phyloP scores from a whole-genome alignment of 2,329 filamentous ascomycete genomes.

The Epichloe festucae region DNA sequence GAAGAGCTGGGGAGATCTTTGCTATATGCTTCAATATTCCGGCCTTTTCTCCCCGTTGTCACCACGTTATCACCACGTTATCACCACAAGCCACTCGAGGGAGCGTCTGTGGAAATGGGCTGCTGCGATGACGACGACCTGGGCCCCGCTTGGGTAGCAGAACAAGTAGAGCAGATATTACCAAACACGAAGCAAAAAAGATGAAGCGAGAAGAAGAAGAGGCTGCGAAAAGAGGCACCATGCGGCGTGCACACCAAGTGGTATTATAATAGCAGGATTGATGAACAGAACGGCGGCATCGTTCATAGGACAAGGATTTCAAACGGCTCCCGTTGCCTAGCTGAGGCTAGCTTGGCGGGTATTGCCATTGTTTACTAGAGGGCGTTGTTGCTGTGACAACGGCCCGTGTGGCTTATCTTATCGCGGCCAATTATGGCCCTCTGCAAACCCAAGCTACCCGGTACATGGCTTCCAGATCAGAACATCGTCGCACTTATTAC shows the following conservation, averaged over 20 bases:
- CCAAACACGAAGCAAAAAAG: neutral
- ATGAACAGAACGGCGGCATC: neutral
- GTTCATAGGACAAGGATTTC: slow-evolving; percentile 1
- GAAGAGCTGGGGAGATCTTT: slow-evolving; percentile 10
- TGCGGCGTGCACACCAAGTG: neutral
- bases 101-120: neutral
- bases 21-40: slow-evolving; percentile 3
- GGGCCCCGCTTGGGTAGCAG: neutral
- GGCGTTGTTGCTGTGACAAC: slow-evolving; percentile 14
- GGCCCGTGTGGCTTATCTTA: slow-evolving; percentile 11
- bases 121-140: neutral
- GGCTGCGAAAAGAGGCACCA: neutral
- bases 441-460: too few species aligned
- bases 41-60: slow-evolving; percentile 1
- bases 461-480: too few species aligned
- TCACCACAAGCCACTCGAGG: neutral
- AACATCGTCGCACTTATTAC: too few species aligned
- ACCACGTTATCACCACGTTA: neutral
- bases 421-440: neutral
- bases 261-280: neutral
- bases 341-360: neutral
- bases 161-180: neutral
- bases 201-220: neutral
- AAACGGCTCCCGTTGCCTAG: neutral
- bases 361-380: slow-evolving; percentile 13